Conservation (phyloP, 306 rosid species). For the Malus fusca region DNA sequence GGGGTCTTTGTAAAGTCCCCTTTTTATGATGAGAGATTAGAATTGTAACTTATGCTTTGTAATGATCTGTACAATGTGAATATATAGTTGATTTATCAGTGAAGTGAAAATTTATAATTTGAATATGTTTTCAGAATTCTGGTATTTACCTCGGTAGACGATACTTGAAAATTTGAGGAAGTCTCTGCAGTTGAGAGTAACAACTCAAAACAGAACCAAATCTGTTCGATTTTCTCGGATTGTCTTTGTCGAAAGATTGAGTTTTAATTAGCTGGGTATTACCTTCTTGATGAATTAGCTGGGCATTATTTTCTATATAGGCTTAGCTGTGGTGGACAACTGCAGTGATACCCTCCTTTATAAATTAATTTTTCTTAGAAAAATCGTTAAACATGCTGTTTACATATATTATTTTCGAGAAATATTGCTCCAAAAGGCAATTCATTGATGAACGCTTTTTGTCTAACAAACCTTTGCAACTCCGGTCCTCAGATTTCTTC, state of each 20-base stretch:
- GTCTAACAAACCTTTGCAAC: not conserved
- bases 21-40: slow-evolving; percentile 24
- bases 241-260: not conserved
- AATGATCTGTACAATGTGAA: slow-evolving; percentile 25
- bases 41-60: slow-evolving; percentile 27
- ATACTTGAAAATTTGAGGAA: slow-evolving; percentile 7
- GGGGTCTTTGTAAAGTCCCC: slow-evolving; percentile 36
- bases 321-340: not conserved
- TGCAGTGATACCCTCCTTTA: not conserved
- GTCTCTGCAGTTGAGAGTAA: not conserved
- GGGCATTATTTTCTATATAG: not conserved
- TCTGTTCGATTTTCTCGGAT: not conserved
- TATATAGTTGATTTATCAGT: slow-evolving; percentile 8
- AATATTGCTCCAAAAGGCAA: not conserved
- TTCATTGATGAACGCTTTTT: not conserved
- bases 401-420: not conserved
- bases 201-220: not conserved
- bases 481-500: not conserved
- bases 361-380: not conserved
- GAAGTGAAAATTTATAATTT: slow-evolving; percentile 24
- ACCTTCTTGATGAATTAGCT: not conserved
- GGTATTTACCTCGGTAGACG: slow-evolving; percentile 6
- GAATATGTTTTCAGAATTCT: slow-evolving; percentile 10
- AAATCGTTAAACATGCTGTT: not conserved
- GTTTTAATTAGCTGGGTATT: not conserved